Conservation (phyloP, 371 early-diverging fungal species). For the Mortierella sp. region DNA sequence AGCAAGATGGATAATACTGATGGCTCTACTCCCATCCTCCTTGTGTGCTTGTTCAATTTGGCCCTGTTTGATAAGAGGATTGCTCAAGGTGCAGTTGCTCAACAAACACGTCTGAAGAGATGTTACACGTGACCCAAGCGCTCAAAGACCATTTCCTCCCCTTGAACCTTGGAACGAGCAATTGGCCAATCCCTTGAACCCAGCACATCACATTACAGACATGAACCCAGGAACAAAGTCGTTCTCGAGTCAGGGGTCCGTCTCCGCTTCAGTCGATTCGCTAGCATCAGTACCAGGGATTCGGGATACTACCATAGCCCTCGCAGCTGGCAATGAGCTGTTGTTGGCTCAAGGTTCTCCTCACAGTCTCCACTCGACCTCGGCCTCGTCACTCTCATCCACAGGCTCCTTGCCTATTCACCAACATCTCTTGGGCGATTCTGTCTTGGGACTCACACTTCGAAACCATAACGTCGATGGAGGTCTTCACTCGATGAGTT, state of each 20-base stretch:
- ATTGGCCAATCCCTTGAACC: too few relatives aligned
- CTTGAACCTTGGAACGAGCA: background rate
- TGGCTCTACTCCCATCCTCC: too few relatives aligned
- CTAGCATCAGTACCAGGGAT: constrained; percentile 32
- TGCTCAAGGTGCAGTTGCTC: too few relatives aligned
- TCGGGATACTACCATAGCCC: constrained; percentile 24
- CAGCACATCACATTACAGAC: background rate
- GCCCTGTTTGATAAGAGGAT: too few relatives aligned
- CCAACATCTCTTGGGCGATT: constrained; percentile 31
- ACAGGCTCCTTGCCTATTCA: constrained; percentile 47
- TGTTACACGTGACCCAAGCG: background rate
- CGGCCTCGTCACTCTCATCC: constrained; percentile 44
- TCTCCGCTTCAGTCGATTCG: constrained; percentile 42
- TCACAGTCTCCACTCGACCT: constrained; percentile 49
- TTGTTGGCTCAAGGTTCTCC: constrained; percentile 39
- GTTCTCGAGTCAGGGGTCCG: constrained; percentile 27
- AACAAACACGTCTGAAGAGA: too few relatives aligned
- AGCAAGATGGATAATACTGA: too few relatives aligned
- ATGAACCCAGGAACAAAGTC: constrained; percentile 38
- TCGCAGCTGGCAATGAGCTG: constrained; percentile 24
- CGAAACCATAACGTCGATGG: constrained; percentile 25
- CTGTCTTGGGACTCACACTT: constrained; percentile 23
- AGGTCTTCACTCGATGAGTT: constrained; percentile 5
- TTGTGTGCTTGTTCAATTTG: too few relatives aligned
- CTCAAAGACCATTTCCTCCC: background rate